Evolutionary conservation across 2,329 filamentous ascomycete genomes (phyloP).

Genomic region (Colletotrichum siamense): DNA sequence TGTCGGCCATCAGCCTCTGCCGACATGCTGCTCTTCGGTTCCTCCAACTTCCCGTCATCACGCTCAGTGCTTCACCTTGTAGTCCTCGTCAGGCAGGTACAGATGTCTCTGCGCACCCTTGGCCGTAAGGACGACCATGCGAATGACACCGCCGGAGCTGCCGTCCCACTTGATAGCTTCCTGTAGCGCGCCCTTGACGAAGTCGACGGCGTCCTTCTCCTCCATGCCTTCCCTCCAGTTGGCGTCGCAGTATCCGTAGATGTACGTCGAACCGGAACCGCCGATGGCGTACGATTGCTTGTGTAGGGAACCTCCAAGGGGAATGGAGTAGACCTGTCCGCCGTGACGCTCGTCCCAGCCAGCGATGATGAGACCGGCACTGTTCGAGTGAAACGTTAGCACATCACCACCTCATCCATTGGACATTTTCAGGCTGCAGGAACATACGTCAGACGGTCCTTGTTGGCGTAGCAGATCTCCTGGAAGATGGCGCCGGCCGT

Average conservation of each 20-base stretch:
- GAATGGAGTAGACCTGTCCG: conserved; percentile 97
- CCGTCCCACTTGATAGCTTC: conserved; percentile 99
- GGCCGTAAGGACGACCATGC: conserved; percentile 94
- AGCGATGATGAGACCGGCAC: conserved; percentile 97
- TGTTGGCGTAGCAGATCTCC: conserved; percentile 97
- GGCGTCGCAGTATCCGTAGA: conserved; percentile 97
- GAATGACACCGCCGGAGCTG: conserved; percentile 96
- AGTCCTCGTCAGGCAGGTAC: conserved; percentile 92
- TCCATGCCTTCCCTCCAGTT: conserved; percentile 97
- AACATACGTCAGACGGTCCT: conserved; percentile 84
- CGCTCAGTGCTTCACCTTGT: conserved; percentile 69
- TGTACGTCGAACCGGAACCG: conserved; percentile 97
- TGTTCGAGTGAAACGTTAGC: not conserved
- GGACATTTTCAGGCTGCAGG: not conserved
- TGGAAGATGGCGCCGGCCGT: conserved; percentile 96
- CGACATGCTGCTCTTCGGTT: not conserved
- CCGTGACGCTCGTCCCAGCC: conserved; percentile 95
- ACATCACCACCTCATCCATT: not conserved
- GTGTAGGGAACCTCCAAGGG: conserved; percentile 94
- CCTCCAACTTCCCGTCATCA: conserved; percentile 9
- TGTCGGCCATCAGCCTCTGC: not conserved
- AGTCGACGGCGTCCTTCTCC: conserved; percentile 86
- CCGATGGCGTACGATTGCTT: conserved; percentile 96
- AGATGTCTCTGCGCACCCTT: conserved; percentile 91
- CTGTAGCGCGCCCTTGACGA: conserved; percentile 88